Conservation (phyloP, 2,329 filamentous ascomycete genomes). For the Nemania bipapillata region DNA sequence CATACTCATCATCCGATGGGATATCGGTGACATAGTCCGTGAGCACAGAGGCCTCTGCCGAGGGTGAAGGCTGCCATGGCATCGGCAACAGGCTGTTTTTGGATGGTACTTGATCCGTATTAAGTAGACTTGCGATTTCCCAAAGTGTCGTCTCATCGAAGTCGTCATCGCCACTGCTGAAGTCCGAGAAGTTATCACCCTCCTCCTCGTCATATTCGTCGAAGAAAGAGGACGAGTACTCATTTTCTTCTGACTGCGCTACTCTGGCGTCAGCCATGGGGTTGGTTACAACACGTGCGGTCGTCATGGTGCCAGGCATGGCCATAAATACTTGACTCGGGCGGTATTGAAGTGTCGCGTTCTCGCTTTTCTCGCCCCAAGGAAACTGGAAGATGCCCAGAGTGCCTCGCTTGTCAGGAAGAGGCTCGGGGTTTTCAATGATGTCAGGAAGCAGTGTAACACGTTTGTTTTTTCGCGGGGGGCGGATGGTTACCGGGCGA, state of each 20-base stretch:
- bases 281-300: slow-evolving; percentile 51
- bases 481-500: slow-evolving; percentile 64
- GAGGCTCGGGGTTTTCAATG: slow-evolving; percentile 68
- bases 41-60: slow-evolving; percentile 44
- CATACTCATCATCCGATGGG: slow-evolving; percentile 45
- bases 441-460: slow-evolving; percentile 72
- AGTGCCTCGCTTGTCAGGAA: slow-evolving; percentile 67
- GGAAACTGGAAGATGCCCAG: slow-evolving; percentile 74
- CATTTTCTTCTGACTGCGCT: slow-evolving; percentile 53
- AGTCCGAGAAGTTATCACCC: slow-evolving; percentile 54
- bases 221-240: slow-evolving; percentile 66
- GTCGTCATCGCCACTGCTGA: slow-evolving; percentile 59
- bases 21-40: slow-evolving; percentile 53
- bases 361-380: slow-evolving; percentile 72
- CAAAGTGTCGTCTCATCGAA: slow-evolving; percentile 72
- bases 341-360: slow-evolving; percentile 58
- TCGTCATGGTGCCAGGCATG: slow-evolving; percentile 65
- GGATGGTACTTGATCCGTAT: slow-evolving; percentile 63
- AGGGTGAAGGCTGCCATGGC: slow-evolving; percentile 35
- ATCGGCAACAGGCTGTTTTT: slow-evolving; percentile 62
- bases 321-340: slow-evolving; percentile 56
- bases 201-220: slow-evolving; percentile 69
- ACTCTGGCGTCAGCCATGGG: slow-evolving; percentile 51
- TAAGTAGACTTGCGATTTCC: slow-evolving; percentile 71
- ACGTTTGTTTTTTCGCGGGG: slow-evolving; percentile 65